Base-by-base conservation (phyloP, 2,329 filamentous ascomycete species). In the Zarea fungicola region DNA sequence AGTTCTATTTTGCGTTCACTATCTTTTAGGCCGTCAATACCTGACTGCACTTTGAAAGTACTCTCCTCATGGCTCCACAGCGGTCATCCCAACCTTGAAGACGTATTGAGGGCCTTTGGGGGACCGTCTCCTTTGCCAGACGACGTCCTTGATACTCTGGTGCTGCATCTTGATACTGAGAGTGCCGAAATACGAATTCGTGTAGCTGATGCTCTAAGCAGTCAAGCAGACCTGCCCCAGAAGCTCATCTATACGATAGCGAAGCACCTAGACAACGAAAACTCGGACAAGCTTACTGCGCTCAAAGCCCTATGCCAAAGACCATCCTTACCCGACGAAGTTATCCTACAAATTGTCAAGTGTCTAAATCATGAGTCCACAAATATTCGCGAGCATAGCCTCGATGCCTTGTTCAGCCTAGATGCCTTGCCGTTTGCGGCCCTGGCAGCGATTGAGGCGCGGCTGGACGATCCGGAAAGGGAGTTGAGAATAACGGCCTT, bases 21-120 rank as follows among this genome's bases (percentile, higher is more conserved):
- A 29, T 8, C 28, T 29, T 8, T 8, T 8, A 8, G 28, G 3
- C 36, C 55, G 21, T 50, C 58, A 53, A 23, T 28, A 1, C 22
- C 28, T 58, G 55, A 56, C 37, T 60, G 34, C 42, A 56, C 28
- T 58, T 59, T 40, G 54, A 61, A 50, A 54, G 50, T 35, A 19
- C 42, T 13, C 51, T 52, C 21, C 39, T 18, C 41, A 29, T 23
- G 29, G 34, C 13, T n/a, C 42, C 50, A 45, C 32, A 41, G 5
- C 37, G 56, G 10, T 31, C 48, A 25, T 35, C 22, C 28, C 49
- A 54, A 51, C 48, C 52, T 37, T 52, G 54, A 23, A 48, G 51
- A 43, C 50, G 49, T 44, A 49, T 52, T 19, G 19, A 22, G 22
- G 40, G 52, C n/a, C 41, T 55, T 23, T 6, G 25, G 18, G 28